phyloP scores from a whole-genome alignment of 2,329 filamentous ascomycete species.

The Aspergillus sp. region DNA sequence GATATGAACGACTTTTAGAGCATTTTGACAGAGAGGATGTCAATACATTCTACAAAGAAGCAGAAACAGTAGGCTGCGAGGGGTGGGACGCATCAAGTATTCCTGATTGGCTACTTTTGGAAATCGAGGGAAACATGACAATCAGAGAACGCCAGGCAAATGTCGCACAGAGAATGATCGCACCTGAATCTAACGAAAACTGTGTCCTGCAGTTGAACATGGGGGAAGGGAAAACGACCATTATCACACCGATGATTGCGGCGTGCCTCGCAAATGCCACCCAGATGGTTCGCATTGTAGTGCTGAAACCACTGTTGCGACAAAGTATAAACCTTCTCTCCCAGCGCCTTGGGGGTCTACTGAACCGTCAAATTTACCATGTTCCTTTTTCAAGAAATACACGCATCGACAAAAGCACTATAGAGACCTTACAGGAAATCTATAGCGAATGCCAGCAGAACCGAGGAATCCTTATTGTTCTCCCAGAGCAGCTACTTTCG shows the following conservation, averaged over 20 bases:
- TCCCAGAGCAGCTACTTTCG: constrained; percentile 66
- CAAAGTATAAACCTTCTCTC: constrained; percentile 62
- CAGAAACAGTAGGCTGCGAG: neutral
- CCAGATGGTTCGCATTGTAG: constrained; percentile 57
- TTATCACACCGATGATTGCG: constrained; percentile 3
- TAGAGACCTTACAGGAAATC: constrained; percentile 36
- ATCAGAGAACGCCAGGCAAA: constrained; percentile 4
- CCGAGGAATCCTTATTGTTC: constrained; percentile 57
- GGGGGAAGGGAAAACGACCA: constrained; percentile 9
- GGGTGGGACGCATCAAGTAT: neutral
- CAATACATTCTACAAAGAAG: constrained; percentile 14
- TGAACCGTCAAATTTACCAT: constrained; percentile 55
- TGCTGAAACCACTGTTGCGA: constrained; percentile 60
- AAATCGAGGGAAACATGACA: constrained; percentile 8
- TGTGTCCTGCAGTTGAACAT: constrained; percentile 6
- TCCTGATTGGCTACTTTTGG: constrained; percentile 14
- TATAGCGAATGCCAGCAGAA: constrained; percentile 44
- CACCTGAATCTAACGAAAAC: neutral
- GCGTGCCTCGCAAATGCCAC: constrained; percentile 2
- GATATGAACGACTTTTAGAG: constrained; percentile 7
- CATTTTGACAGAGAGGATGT: constrained; percentile 6
- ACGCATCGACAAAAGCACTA: constrained; percentile 25
- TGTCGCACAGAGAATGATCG: neutral
- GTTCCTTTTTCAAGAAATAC: constrained; percentile 60
- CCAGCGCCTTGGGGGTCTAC: constrained; percentile 55